Evolutionary conservation across 2,329 filamentous ascomycete genomes (phyloP).

Genomic region (Amylocarpus encephaloides): DNA sequence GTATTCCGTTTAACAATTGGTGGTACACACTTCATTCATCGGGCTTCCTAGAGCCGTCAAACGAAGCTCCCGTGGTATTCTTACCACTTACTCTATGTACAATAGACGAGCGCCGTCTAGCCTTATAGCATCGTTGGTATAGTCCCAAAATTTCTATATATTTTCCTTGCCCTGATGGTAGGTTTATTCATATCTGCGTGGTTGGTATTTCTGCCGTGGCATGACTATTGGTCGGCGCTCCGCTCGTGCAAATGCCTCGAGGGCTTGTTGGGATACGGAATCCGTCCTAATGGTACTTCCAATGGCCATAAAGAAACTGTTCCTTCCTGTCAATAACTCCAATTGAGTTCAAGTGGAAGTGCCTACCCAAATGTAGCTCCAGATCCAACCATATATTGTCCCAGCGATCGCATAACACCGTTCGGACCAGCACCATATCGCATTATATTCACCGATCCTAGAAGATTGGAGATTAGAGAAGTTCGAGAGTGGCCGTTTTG

Average conservation of each 20-base stretch:
- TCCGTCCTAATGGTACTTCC: conserved; percentile 95
- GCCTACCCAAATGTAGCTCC: conserved; percentile 90
- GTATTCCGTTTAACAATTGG: too few species aligned
- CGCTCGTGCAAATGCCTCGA: conserved; percentile 69
- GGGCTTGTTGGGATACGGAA: conserved; percentile 61
- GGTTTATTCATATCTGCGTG: conserved; percentile 10
- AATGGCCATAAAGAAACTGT: conserved; percentile 95
- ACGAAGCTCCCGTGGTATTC: too few species aligned
- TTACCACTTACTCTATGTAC: too few species aligned
- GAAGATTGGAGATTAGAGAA: background rate
- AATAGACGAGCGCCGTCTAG: too few species aligned
- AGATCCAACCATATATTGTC: conserved; percentile 94
- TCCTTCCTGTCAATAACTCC: conserved; percentile 15
- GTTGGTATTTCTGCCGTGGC: conserved; percentile 23
- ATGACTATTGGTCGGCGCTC: conserved; percentile 69
- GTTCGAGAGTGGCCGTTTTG: background rate
- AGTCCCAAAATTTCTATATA: too few species aligned
- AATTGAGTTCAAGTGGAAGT: background rate
- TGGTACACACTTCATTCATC: too few species aligned
- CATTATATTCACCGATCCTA: conserved; percentile 90
- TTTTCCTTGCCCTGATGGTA: background rate
- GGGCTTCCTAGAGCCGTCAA: too few species aligned
- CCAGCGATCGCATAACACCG: conserved; percentile 87
- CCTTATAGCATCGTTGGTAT: too few species aligned
- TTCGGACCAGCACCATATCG: conserved; percentile 89